phyloP scores from a whole-genome alignment of 2,329 filamentous ascomycete genomes.

The Neofusicoccum cordaticola region DNA sequence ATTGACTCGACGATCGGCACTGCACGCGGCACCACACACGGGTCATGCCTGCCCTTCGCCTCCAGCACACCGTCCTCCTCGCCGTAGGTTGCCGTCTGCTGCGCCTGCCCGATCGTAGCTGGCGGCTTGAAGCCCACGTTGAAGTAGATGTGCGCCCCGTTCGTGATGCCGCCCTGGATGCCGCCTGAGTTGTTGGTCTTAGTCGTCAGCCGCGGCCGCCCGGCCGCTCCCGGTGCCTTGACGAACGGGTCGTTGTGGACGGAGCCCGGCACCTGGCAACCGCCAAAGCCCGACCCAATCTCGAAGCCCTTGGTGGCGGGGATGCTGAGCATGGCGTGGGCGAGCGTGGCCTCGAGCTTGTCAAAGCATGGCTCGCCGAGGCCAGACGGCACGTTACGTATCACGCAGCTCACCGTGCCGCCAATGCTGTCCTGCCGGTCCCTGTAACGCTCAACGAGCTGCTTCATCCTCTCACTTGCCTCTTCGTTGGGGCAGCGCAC shows the following conservation, averaged over 20 bases:
- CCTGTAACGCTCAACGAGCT: constrained; percentile 72
- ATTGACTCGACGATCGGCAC: constrained; percentile 89
- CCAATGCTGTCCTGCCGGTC: constrained; percentile 86
- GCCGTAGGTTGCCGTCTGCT: constrained; percentile 78
- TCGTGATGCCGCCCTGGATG: constrained; percentile 92
- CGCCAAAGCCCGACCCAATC: constrained; percentile 87
- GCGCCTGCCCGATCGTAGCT: constrained; percentile 86
- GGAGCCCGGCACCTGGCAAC: constrained; percentile 82
- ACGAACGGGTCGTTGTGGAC: constrained; percentile 89
- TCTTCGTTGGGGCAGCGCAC: constrained; percentile 77
- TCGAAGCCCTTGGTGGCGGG: constrained; percentile 96
- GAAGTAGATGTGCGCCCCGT: constrained; percentile 93
- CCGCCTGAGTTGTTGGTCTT: constrained; percentile 94
- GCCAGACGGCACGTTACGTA: constrained; percentile 78
- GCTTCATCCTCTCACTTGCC: constrained; percentile 69
- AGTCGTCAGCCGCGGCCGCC: constrained; percentile 67
- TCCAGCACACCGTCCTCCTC: constrained; percentile 72
- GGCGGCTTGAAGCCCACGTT: constrained; percentile 91
- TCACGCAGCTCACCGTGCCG: constrained; percentile 90
- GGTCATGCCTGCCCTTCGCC: constrained; percentile 92
- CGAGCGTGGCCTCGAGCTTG: constrained; percentile 88
- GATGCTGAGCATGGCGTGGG: constrained; percentile 91
- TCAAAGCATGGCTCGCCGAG: constrained; percentile 94
- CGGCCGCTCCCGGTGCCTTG: constrained; percentile 51
- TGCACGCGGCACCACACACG: constrained; percentile 84